These are phyloP conservation scores for Melocanna baccifera DNA, from an alignment of 176 grass and related monocot genomes.

Conservation along the genomic window DNA sequence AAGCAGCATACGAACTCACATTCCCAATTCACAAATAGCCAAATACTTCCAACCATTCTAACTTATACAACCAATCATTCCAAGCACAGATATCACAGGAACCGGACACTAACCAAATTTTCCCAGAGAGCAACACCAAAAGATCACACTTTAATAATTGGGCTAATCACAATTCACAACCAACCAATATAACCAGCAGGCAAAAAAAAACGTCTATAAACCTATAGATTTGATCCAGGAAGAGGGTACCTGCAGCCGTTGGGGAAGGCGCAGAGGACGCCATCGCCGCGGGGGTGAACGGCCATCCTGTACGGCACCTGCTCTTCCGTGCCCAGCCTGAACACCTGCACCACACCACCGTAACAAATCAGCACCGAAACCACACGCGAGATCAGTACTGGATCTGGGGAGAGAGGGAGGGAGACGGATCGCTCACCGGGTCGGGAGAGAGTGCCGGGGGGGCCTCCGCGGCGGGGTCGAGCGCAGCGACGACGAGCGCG, in stretches of 20 bases:
- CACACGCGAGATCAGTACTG: background rate
- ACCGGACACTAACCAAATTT: background rate
- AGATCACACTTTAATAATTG: background rate
- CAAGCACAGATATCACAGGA: background rate
- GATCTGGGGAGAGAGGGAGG: slow-evolving; percentile 15
- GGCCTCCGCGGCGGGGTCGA: slow-evolving; percentile 14
- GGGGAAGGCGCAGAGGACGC: slow-evolving; percentile 70
- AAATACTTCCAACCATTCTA: background rate
- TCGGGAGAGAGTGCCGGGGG: slow-evolving; percentile 43
- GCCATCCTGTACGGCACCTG: slow-evolving; percentile 88
- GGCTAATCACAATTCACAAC: background rate
- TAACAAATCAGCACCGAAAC: slow-evolving; percentile 6
- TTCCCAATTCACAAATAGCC: background rate
- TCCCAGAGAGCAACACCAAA: background rate
- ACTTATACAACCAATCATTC: background rate
- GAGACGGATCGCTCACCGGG: slow-evolving; percentile 41
- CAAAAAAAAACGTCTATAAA: background rate
- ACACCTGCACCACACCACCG: slow-evolving; percentile 40
- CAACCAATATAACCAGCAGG: background rate
- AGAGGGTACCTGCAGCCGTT: slow-evolving; percentile 64
- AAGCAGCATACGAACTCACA: background rate
- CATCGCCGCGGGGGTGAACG: slow-evolving; percentile 72
- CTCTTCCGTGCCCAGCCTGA: slow-evolving; percentile 52
- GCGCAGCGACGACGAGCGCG: slow-evolving; percentile 55
- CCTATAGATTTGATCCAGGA: background rate